Conservation (phyloP, 2,329 filamentous ascomycete genomes). For the Massarina eburnea region DNA sequence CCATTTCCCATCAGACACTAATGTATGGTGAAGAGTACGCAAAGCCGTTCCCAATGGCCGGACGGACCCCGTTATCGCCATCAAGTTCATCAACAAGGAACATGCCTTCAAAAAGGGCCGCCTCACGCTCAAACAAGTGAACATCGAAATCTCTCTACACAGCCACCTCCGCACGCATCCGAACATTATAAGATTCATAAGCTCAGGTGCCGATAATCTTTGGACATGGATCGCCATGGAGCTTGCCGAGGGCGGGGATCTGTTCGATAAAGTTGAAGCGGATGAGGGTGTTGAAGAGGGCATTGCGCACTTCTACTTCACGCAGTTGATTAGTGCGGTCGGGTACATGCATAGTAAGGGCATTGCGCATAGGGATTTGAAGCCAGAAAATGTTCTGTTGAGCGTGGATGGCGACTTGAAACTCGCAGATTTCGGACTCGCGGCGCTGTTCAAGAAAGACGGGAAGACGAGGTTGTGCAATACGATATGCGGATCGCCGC, state of each 20-base stretch:
- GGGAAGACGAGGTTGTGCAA: constrained; percentile 78
- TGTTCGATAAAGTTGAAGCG: constrained; percentile 99
- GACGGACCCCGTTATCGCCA: constrained; percentile 79
- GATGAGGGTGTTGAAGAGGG: constrained; percentile 93
- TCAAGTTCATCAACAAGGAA: constrained; percentile 98
- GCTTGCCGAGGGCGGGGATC: constrained; percentile 87
- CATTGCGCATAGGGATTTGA: constrained; percentile 76
- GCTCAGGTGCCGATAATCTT: constrained; percentile 76
- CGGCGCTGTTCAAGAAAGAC: constrained; percentile 89
- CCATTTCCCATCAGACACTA: constrained; percentile 1
- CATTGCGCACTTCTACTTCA: constrained; percentile 95
- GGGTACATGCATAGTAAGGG: constrained; percentile 96
- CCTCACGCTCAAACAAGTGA: constrained; percentile 84
- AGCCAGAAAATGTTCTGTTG: constrained; percentile 90
- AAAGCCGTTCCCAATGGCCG: constrained; percentile 79
- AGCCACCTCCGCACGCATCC: constrained; percentile 83
- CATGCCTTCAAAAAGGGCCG: constrained; percentile 89
- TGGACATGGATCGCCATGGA: constrained; percentile 99
- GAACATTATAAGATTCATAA: constrained; percentile 93
- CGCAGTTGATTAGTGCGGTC: constrained; percentile 85
- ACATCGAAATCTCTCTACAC: constrained; percentile 89
- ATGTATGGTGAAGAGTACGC: constrained; percentile 65
- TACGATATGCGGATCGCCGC: constrained; percentile 92
- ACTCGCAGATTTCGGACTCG: constrained; percentile 94
- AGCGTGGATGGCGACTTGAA: constrained; percentile 85